Conservation (phyloP, 768 basidiomycete genomes). For the Trametes elegans region DNA sequence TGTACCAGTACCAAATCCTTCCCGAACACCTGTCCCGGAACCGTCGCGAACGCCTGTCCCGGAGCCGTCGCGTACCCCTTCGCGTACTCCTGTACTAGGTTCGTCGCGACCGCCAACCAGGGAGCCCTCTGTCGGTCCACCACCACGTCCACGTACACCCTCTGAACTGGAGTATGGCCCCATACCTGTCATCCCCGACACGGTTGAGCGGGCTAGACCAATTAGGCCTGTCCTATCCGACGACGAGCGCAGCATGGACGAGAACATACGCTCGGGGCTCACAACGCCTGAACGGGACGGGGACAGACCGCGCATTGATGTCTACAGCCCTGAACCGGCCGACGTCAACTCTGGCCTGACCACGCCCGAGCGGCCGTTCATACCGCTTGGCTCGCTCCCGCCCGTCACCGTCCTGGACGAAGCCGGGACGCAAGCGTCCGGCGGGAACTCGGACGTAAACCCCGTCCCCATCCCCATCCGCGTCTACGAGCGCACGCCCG, state of each 20-base stretch:
- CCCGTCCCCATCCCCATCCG: conserved; percentile 22
- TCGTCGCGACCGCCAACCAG: background rate
- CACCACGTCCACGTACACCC: conserved; percentile 16
- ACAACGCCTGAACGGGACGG: conserved; percentile 22
- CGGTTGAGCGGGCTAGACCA: conserved; percentile 2
- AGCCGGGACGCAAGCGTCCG: conserved; percentile 12
- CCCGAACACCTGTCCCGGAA: background rate
- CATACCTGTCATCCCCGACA: conserved; percentile 24
- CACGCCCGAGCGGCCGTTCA: conserved; percentile 21
- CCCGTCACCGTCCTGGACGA: conserved; percentile 22
- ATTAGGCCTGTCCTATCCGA: conserved; percentile 7
- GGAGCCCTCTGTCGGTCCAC: background rate
- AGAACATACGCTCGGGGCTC: conserved; percentile 20
- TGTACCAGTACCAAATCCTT: background rate
- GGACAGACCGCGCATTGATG: conserved; percentile 14
- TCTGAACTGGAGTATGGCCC: conserved; percentile 29
- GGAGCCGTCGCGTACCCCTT: background rate
- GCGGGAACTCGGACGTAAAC: conserved; percentile 12
- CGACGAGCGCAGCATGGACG: conserved; percentile 17
- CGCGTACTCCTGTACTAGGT: no score
- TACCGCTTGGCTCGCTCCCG: conserved; percentile 10
- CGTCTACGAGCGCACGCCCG: conserved; percentile 2
- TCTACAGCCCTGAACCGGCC: conserved; percentile 17
- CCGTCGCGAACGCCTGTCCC: background rate
- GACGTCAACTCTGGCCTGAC: conserved; percentile 13